Evolutionary conservation across 2,329 filamentous ascomycete species (phyloP), one percentile per base, ranked within the genome.

Genomic region (Aspergillus jensenii): DNA sequence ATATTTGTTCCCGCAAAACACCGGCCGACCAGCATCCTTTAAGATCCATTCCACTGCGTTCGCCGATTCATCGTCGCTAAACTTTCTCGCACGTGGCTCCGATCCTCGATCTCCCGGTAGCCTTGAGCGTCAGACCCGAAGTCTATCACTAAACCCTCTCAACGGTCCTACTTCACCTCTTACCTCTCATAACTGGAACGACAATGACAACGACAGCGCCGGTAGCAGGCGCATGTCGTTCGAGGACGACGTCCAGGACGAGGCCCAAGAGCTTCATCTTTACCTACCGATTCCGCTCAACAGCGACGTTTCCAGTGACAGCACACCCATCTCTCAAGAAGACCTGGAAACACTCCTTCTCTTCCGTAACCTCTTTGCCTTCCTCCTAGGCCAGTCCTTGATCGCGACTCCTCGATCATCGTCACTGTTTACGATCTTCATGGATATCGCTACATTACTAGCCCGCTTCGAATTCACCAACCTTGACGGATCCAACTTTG

Each of bases 291-390:
- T 87, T 39, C 78, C 81, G 14, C 74, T 87, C 7, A 81, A 81
- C 64, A 79, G 77, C 39, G 83, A 86, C 62, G 65, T 77, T 56
- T 68, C 77, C 56, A 67, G 63, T 67, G 61, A 72, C 45, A 58
- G 67, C 55, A 65, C 67, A 62, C 60, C 69, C 47, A 60, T 76
- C 62, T 63, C 74, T 55, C 67, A 69, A 35, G 76, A 83, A 39
- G 85, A 87, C 64, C 72, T 82, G 7, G 82, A 87, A 59, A 81
- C 79, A 0, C 71, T 88, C 35, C 70, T 88, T 7, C 75, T 84
- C 12, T 84, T 85, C 66, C 83, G 85, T 52, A 88, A 88, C 66
- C 77, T 87, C 54, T 86, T 88, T 68, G 83, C 85, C 5, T 88
- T 88, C 65, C 74, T 88, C 2, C 75, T 82, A n/a, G 85, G 85